Conservation (phyloP, 169 alveolate genomes). For the Plasmodium gonderi region DNA sequence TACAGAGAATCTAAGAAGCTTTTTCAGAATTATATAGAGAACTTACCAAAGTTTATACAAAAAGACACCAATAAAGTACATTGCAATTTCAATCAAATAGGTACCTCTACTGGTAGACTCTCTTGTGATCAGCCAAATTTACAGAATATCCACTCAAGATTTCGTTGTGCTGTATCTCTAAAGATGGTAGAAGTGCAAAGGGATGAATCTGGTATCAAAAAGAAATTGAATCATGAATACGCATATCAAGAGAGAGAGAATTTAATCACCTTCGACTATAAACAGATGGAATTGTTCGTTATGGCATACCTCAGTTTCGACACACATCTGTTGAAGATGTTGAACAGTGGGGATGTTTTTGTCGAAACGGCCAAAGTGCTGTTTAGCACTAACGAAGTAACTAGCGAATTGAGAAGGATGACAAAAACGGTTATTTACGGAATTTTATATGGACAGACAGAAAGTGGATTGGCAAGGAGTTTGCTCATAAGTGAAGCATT, state of each 20-base stretch:
- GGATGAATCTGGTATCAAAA: background rate
- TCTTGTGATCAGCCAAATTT: slow-evolving; percentile 80
- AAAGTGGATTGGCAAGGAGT: slow-evolving; percentile 77
- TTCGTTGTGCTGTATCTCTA: slow-evolving; percentile 60
- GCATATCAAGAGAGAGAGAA: background rate
- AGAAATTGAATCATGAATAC: background rate
- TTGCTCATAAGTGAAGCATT: slow-evolving; percentile 71
- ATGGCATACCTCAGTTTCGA: slow-evolving; percentile 80
- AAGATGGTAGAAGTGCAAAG: background rate
- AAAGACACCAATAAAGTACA: slow-evolving; percentile 72
- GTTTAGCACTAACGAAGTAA: slow-evolving; percentile 74
- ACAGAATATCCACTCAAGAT: slow-evolving; percentile 79
- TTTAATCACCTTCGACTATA: slow-evolving; percentile 77
- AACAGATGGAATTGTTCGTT: slow-evolving; percentile 81
- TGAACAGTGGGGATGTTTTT: slow-evolving; percentile 67
- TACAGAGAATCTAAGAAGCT: slow-evolving; percentile 73
- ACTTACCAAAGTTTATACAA: slow-evolving; percentile 68
- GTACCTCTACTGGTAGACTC: slow-evolving; percentile 83
- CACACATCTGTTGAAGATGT: slow-evolving; percentile 37
- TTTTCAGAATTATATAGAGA: slow-evolving; percentile 71
- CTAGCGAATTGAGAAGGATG: slow-evolving; percentile 76
- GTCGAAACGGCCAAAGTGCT: slow-evolving; percentile 77
- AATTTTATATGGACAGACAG: slow-evolving; percentile 81
- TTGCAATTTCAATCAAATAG: slow-evolving; percentile 79
- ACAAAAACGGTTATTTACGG: slow-evolving; percentile 83